Conservation (phyloP, 78 protist genomes). For the Dictyostelium firmibasis region DNA sequence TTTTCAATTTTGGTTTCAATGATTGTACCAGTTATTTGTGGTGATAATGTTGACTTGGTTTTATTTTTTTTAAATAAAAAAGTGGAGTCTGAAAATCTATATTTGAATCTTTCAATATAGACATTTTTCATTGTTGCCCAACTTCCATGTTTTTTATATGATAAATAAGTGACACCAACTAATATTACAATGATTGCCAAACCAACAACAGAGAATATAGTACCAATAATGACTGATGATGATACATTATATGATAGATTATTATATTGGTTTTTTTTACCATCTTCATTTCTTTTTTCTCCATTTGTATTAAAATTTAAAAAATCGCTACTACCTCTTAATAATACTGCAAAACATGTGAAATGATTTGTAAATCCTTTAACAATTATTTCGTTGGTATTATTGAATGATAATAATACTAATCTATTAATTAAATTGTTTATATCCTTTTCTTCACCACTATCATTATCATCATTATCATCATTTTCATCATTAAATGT, state of each 20-base stretch:
- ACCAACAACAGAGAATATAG: background rate
- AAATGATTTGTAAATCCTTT: conserved; percentile 23
- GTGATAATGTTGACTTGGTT: background rate
- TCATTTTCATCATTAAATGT: background rate
- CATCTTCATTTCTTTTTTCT: background rate
- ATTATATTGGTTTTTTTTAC: background rate
- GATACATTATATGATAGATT: background rate
- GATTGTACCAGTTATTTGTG: background rate
- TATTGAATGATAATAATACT: too few species aligned
- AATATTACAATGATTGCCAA: background rate
- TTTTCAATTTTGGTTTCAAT: background rate
- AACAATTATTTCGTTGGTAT: background rate
- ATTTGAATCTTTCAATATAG: conserved; percentile 1
- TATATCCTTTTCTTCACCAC: too few species aligned
- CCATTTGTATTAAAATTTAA: background rate
- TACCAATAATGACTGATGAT: background rate
- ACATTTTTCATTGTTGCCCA: conserved; percentile 13
- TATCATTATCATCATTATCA: background rate
- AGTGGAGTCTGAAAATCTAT: background rate
- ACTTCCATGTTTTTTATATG: conserved; percentile 21
- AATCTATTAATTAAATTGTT: too few species aligned
- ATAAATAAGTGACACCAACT: background rate
- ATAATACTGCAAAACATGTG: conserved; percentile 16
- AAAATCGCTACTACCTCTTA: background rate
- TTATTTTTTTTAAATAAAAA: background rate